Percentiles rank a stretch among this genome's conserved stretches.
These are phyloP conservation scores for Fusarium mangiferae DNA, from an alignment of 2,329 filamentous ascomycete species.

Conservation along the genomic window DNA sequence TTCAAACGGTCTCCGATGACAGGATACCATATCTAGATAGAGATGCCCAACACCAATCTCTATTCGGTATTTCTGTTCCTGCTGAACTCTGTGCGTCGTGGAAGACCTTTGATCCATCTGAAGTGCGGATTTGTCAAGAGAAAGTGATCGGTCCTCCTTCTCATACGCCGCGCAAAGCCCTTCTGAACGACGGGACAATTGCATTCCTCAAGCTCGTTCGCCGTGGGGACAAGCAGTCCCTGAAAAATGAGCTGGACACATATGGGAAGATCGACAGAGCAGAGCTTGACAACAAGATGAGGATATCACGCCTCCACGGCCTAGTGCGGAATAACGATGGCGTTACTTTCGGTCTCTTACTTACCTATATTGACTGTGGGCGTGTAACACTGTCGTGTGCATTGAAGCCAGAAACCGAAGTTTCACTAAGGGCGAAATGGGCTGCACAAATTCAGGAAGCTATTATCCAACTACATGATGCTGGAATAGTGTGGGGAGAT, in stretches of 20 bases:
- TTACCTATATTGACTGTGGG: background rate
- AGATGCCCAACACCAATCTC: fast-evolving
- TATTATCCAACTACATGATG: background rate
- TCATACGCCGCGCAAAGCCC: background rate
- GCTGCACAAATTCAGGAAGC: background rate
- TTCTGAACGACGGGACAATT: background rate
- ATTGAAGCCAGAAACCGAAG: background rate
- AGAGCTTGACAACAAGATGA: background rate
- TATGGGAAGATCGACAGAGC: background rate
- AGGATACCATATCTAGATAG: background rate
- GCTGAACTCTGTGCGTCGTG: background rate
- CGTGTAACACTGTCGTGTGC: background rate
- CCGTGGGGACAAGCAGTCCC: background rate
- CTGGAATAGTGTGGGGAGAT: background rate
- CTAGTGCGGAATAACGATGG: background rate
- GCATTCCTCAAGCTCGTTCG: background rate
- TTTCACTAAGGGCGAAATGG: background rate
- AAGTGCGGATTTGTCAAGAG: background rate
- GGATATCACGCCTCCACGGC: background rate
- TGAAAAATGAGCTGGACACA: background rate
- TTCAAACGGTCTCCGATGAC: fast-evolving
- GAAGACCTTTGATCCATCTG: background rate
- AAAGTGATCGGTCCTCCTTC: background rate
- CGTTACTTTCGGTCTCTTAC: background rate
- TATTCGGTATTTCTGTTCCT: fast-evolving